Evolutionary conservation across 805 yeast genomes (phyloP).

Genomic region (Hanseniaspora lindneri): DNA sequence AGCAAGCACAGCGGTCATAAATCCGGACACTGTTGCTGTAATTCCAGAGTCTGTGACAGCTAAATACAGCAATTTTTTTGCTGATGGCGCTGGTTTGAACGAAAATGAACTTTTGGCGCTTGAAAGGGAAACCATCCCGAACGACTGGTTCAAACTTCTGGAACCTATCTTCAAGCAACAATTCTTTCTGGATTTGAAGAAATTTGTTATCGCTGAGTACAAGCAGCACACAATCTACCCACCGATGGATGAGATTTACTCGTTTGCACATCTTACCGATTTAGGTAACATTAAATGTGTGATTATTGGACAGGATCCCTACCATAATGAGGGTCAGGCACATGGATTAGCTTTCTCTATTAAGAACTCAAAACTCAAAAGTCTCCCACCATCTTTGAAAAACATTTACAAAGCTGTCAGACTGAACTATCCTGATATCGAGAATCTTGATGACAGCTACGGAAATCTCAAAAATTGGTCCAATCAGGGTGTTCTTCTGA

Average conservation of each 20-base stretch:
- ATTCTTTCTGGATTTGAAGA: constrained; percentile 64
- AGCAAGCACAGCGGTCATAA: no score
- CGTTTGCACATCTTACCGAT: constrained; percentile 86
- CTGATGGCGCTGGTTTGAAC: not conserved
- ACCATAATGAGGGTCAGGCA: constrained; percentile 85
- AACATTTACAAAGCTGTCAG: constrained; percentile 75
- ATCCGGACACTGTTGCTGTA: no score
- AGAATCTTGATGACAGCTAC: constrained; percentile 34
- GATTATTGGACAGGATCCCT: constrained; percentile 91
- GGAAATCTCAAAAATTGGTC: constrained; percentile 76
- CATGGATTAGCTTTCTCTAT: constrained; percentile 95
- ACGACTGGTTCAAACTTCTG: constrained; percentile 64
- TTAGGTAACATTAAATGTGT: constrained; percentile 60
- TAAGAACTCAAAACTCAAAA: constrained; percentile 56
- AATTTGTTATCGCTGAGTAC: constrained; percentile 43
- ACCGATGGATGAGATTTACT: constrained; percentile 60
- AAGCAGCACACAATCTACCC: constrained; percentile 55
- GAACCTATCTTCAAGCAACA: constrained; percentile 69
- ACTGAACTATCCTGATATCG: constrained; percentile 63
- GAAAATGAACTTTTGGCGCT: not conserved
- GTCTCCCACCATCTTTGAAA: constrained; percentile 68
- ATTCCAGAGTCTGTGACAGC: no score
- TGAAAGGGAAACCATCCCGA: constrained; percentile 61
- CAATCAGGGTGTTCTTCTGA: constrained; percentile 67
- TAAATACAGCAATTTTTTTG: not conserved